These are phyloP conservation scores for Colletotrichum paranaense DNA, from an alignment of 2,329 filamentous ascomycete species.

Conservation along the genomic window DNA sequence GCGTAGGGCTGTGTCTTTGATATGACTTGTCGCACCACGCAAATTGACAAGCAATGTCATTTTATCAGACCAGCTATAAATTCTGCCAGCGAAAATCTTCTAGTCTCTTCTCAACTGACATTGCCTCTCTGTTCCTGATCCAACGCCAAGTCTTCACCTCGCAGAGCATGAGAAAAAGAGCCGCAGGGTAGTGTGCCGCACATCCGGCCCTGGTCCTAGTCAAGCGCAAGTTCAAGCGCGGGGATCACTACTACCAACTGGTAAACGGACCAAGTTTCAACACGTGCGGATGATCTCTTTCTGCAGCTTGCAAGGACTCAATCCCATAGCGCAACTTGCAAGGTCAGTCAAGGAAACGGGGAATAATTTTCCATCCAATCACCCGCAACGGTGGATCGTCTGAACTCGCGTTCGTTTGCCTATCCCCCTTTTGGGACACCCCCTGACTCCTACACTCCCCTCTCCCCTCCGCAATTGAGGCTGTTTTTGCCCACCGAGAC, in stretches of 20 bases:
- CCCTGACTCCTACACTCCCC: not conserved
- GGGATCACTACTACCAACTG: not conserved
- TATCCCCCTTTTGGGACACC: not conserved
- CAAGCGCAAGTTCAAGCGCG: not conserved
- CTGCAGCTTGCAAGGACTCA: no score
- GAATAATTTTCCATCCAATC: conserved; percentile 23
- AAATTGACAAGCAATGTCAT: not conserved
- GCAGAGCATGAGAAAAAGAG: not conserved
- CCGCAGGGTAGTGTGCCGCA: not conserved
- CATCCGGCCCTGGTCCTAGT: conserved; percentile 18
- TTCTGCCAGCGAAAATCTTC: not conserved
- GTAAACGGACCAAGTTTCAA: not conserved
- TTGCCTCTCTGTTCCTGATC: not conserved
- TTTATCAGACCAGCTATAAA: not conserved
- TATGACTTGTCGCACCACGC: not conserved
- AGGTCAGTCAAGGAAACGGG: not conserved
- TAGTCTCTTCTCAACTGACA: not conserved
- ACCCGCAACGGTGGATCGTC: not conserved
- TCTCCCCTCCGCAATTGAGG: not conserved
- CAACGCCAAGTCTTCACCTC: not conserved
- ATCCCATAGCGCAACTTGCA: not conserved
- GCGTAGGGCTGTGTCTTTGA: not conserved
- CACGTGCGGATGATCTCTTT: conserved; percentile 4
- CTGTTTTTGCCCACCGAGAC: not conserved
- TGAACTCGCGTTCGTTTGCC: conserved; percentile 1